Base-by-base conservation (phyloP, 148 eudicot genomes). In the Dianthus caryophyllus region DNA sequence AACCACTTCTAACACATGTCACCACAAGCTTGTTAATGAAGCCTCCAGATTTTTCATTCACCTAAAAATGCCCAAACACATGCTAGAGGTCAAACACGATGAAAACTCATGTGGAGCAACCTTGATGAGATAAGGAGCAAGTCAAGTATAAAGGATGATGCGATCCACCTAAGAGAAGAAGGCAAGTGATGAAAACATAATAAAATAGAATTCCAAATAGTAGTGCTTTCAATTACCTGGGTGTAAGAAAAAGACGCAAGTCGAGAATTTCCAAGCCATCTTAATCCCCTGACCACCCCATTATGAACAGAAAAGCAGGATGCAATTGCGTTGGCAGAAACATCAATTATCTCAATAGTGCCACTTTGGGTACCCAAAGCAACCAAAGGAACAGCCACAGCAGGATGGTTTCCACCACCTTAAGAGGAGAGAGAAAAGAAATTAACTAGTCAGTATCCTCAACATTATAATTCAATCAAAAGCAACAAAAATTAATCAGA, bases 401-500 rank as follows among this genome's bases (percentile, higher is more conserved):
- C 99, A 57, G 99, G 99, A 76, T 71, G 72, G 77, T 90, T 94
- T 67, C 99, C 99, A 62, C 99, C 99, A 79, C 99, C 99, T 94
- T 82, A 71, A 75, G 41, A 75, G 14, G 58, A 64, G 69, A 72
- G 39, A 41, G 65, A 27, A 48, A 58, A 72, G 25, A 3, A 29
- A 36, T 67, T 56, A 85, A 73, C 43, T 31, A 66, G 65, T 51
- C 33, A 69, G 63, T 6, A 48, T 54, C 64, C 25, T 31, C 22
- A 64, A 51, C 48, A 25, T 20, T 53, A 56, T 26, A 49, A 41
- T 41, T 41, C 33, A 41, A 29, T 65, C 51, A 73, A 64, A 62
- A 58, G 54, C 52, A 64, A 53, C 22, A 59, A 24, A 57, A 65
- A 62, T 59, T 29, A 62, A 54, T 51, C 64, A 67, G 43, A 60